Percentiles rank a stretch among this genome's conserved stretches.
These are phyloP conservation scores for Colletotrichum ledebouriae DNA, from an alignment of 2,329 filamentous ascomycete species.

Conservation along the genomic window DNA sequence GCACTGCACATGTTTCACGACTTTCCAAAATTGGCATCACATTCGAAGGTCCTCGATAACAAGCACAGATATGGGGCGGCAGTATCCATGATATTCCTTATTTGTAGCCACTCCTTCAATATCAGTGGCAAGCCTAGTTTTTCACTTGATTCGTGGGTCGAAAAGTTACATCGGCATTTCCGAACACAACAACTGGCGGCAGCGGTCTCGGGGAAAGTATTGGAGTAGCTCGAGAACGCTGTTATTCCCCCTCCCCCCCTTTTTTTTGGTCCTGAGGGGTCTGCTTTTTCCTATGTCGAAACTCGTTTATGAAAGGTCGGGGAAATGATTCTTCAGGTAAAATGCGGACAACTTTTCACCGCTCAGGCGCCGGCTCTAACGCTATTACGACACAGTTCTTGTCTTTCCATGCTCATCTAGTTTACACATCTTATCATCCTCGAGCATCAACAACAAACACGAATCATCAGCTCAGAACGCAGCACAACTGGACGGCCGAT, in stretches of 20 bases:
- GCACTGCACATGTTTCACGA: not conserved
- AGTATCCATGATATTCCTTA: slow-evolving; percentile 13
- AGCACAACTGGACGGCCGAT: slow-evolving; percentile 7
- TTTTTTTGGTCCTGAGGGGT: too few relatives aligned
- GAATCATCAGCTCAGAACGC: slow-evolving; percentile 11
- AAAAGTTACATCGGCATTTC: slow-evolving; percentile 37
- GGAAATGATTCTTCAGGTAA: slow-evolving; percentile 1
- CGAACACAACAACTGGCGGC: slow-evolving; percentile 23
- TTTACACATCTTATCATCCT: not conserved
- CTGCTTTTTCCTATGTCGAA: slow-evolving; percentile 16
- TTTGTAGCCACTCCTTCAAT: slow-evolving; percentile 7
- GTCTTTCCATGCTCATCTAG: not conserved
- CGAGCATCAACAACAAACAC: slow-evolving; percentile 33
- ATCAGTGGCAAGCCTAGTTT: slow-evolving; percentile 22
- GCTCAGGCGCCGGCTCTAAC: slow-evolving; percentile 22
- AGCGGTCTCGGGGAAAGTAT: slow-evolving; percentile 10
- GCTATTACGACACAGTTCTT: slow-evolving; percentile 34
- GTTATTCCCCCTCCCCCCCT: too few relatives aligned
- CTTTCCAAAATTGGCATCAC: not conserved
- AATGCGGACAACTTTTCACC: slow-evolving; percentile 13
- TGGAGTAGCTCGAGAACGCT: slow-evolving; percentile 11
- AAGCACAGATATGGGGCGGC: slow-evolving; percentile 14
- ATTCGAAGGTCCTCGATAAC: slow-evolving; percentile 7
- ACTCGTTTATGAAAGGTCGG: slow-evolving; percentile 9
- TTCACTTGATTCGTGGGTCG: slow-evolving; percentile 20